Evolutionary conservation across 2,329 filamentous ascomycete genomes (phyloP).

Genomic region (Lizonia empirigonia): DNA sequence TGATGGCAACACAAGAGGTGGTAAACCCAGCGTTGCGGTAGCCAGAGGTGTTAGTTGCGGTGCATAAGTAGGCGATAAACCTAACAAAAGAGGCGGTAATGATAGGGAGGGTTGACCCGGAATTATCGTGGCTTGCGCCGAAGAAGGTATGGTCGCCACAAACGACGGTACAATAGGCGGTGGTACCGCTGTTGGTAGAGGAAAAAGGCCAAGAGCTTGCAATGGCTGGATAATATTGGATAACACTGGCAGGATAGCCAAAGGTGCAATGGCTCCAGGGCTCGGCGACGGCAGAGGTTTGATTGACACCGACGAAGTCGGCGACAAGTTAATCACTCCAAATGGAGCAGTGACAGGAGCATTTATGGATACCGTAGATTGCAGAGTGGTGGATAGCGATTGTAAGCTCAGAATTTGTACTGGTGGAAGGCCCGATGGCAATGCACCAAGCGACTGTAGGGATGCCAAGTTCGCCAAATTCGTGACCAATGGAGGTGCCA

Average conservation of each 20-base stretch:
- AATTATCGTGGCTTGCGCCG: background rate
- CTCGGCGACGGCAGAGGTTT: background rate
- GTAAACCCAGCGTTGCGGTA: background rate
- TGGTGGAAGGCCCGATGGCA: background rate
- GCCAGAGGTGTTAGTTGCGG: background rate
- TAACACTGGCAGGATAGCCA: background rate
- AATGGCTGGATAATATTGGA: background rate
- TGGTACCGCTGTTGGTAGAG: background rate
- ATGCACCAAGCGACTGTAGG: background rate
- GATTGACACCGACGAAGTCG: background rate
- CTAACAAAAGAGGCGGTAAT: background rate
- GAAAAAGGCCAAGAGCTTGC: background rate
- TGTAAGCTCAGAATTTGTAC: background rate
- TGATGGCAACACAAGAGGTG: background rate
- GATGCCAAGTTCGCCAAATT: background rate
- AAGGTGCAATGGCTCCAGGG: background rate
- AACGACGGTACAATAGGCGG: background rate
- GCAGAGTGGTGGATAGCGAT: background rate
- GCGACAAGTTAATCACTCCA: background rate
- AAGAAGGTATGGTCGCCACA: background rate
- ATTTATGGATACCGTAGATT: background rate
- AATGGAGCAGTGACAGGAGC: background rate
- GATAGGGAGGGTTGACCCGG: no score
- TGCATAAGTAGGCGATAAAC: background rate
- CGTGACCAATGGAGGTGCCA: background rate